phyloP scores from a whole-genome alignment of 768 basidiomycete species.

The Trametes punicea region DNA sequence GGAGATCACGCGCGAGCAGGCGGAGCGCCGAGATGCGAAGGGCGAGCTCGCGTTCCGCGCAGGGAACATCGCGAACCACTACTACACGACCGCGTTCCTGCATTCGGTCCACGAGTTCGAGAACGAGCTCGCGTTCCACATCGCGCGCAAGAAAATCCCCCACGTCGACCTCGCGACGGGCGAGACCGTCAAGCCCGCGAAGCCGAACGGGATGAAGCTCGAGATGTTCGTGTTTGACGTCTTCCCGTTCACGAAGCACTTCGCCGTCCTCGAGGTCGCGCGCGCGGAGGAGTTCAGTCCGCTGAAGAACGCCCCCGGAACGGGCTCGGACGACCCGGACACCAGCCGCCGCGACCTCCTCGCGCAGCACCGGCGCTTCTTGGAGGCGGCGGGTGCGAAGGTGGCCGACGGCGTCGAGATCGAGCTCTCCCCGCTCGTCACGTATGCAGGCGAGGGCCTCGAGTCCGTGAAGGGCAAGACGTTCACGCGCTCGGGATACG shows the following conservation, averaged over 20 bases:
- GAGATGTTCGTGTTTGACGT: slow-evolving; percentile 99
- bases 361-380: slow-evolving; percentile 81
- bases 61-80: slow-evolving; percentile 97
- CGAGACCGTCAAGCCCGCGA: slow-evolving; percentile 67
- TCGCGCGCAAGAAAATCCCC: slow-evolving; percentile 96
- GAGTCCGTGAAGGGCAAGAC: slow-evolving; percentile 72
- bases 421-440: slow-evolving; percentile 85
- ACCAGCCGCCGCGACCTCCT: slow-evolving; percentile 90
- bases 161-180: slow-evolving; percentile 71
- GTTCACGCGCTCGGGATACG: slow-evolving; percentile 72
- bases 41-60: slow-evolving; percentile 89
- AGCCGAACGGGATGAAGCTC: slow-evolving; percentile 99
- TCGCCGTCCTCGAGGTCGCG: slow-evolving; percentile 86
- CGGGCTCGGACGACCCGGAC: slow-evolving; percentile 83
- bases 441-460: slow-evolving; percentile 91
- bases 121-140: slow-evolving; percentile 90
- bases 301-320: slow-evolving; percentile 95
- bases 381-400: slow-evolving; percentile 73
- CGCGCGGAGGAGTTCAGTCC: slow-evolving; percentile 93
- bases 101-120: slow-evolving; percentile 78
- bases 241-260: slow-evolving; percentile 83
- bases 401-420: slow-evolving; percentile 77
- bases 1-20: slow-evolving; percentile 86
- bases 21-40: slow-evolving; percentile 67
- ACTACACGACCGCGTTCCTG: slow-evolving; percentile 88